Conservation (phyloP, 2,329 filamentous ascomycete species). For the Tolypocladium album region DNA sequence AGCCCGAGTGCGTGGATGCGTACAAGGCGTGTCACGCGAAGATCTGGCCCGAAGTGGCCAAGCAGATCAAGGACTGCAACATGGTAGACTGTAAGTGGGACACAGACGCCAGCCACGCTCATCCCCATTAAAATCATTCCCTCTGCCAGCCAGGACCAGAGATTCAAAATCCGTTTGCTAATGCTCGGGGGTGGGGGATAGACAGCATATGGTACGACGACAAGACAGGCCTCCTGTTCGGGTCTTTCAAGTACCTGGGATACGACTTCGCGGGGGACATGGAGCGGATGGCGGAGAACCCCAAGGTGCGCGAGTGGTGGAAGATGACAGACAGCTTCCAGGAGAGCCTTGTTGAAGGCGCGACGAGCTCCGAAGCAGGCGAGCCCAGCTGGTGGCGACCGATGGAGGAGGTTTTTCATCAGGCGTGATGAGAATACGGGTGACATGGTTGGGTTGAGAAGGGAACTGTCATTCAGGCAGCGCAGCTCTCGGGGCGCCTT, state of each 20-base stretch:
- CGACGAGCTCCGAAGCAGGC: conserved; percentile 46
- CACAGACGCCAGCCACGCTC: neutral
- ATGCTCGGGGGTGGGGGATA: conserved; percentile 16
- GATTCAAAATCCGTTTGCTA: neutral
- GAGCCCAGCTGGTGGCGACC: conserved; percentile 59
- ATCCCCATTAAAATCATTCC: no score
- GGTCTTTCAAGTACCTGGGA: conserved; percentile 70
- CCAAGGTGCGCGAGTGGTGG: conserved; percentile 71
- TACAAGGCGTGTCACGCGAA: conserved; percentile 66
- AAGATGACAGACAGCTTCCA: conserved; percentile 69
- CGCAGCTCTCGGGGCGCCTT: neutral
- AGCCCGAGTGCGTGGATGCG: conserved; percentile 51
- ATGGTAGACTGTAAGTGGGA: conserved; percentile 55
- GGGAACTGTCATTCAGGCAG: neutral
- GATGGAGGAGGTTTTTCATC: conserved; percentile 59
- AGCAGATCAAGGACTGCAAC: conserved; percentile 65
- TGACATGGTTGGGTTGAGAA: neutral
- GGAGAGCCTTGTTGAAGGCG: conserved; percentile 50
- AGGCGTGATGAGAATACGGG: conserved; percentile 24
- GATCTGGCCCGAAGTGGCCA: conserved; percentile 68
- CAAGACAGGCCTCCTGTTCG: conserved; percentile 54
- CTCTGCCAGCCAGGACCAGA: neutral
- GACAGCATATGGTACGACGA: conserved; percentile 67
- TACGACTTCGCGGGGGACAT: conserved; percentile 64
- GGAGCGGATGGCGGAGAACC: conserved; percentile 62